Percentiles rank a stretch among this genome's conserved stretches.
These are phyloP conservation scores for Ophiostoma sp. DNA, from an alignment of 2,329 filamentous ascomycete genomes.

Conservation along the genomic window DNA sequence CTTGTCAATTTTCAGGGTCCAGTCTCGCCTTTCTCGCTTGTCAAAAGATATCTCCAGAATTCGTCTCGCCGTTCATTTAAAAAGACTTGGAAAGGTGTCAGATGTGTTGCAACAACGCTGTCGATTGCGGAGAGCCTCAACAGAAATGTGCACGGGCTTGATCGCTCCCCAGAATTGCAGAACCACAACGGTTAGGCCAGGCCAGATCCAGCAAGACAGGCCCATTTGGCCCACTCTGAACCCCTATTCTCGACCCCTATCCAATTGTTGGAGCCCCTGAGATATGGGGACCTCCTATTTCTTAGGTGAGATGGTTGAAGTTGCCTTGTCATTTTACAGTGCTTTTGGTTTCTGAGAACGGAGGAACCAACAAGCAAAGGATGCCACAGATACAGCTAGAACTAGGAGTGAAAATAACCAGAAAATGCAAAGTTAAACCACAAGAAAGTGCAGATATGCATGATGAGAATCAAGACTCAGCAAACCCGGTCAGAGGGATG, in stretches of 20 bases:
- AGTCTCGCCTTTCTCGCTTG: not conserved
- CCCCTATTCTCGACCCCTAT: conserved; percentile 7
- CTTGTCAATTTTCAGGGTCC: not conserved
- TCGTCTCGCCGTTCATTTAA: not conserved
- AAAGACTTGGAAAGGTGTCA: not conserved
- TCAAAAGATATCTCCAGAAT: not conserved
- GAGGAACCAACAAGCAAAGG: not conserved
- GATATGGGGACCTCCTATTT: conserved; percentile 14
- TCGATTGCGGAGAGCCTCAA: not conserved
- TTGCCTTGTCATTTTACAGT: not conserved
- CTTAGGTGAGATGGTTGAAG: too few relatives aligned
- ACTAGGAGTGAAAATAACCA: not conserved
- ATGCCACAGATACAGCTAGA: not conserved
- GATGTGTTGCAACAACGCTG: not conserved
- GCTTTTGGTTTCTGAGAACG: not conserved
- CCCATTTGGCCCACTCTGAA: not conserved
- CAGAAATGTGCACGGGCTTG: conserved; percentile 5
- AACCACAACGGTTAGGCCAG: not conserved
- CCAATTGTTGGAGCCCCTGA: conserved; percentile 3
- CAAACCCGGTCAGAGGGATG: not conserved
- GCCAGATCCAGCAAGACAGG: not conserved
- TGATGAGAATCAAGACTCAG: not conserved
- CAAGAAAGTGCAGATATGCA: not conserved
- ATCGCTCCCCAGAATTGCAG: not conserved
- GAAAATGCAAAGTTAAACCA: not conserved